A percentile compares a stretch with the other conserved stretches of the same genome.
These are phyloP conservation scores for Saitozyma podzolica DNA, from an alignment of 768 basidiomycete species.

Conservation along the genomic window DNA sequence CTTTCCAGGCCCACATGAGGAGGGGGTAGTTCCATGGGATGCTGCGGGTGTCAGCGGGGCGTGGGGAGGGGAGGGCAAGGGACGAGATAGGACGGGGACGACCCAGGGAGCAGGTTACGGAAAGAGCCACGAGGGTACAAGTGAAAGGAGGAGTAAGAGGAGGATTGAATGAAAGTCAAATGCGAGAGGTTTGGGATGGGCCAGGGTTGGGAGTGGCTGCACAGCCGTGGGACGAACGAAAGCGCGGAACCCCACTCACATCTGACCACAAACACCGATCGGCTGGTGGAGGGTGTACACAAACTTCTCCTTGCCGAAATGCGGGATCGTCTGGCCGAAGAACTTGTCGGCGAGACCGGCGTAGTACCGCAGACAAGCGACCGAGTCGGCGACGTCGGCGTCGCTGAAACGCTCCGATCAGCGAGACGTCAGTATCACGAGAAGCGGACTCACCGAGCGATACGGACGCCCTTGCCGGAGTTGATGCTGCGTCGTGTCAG, in stretches of 20 bases:
- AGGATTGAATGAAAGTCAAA: no score
- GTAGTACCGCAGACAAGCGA: constrained; percentile 68
- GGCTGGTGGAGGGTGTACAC: constrained; percentile 72
- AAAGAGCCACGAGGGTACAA: no score
- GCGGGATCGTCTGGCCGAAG: constrained; percentile 68
- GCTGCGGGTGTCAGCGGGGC: constrained; percentile 55
- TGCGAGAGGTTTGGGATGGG: no score
- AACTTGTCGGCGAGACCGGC: constrained; percentile 90
- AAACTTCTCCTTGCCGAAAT: constrained; percentile 60
- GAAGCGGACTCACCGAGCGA: constrained; percentile 21
- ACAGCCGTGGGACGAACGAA: not conserved
- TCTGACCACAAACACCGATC: constrained; percentile 54
- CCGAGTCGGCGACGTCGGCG: constrained; percentile 58
- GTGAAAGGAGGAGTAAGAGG: no score
- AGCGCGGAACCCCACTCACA: constrained; percentile 29
- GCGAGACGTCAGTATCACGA: not conserved
- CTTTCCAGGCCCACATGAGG: constrained; percentile 71
- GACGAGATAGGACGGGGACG: no score
- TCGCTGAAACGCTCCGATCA: constrained; percentile 43
- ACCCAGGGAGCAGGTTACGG: no score
- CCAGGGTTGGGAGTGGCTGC: no score
- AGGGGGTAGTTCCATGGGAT: constrained; percentile 68
- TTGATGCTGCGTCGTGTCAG: constrained; percentile 56
- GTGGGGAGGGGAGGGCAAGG: not conserved
- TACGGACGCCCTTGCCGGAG: constrained; percentile 59